These are phyloP conservation scores for Alternaria sp. DNA, from an alignment of 2,329 filamentous ascomycete genomes.

Conservation along the genomic window DNA sequence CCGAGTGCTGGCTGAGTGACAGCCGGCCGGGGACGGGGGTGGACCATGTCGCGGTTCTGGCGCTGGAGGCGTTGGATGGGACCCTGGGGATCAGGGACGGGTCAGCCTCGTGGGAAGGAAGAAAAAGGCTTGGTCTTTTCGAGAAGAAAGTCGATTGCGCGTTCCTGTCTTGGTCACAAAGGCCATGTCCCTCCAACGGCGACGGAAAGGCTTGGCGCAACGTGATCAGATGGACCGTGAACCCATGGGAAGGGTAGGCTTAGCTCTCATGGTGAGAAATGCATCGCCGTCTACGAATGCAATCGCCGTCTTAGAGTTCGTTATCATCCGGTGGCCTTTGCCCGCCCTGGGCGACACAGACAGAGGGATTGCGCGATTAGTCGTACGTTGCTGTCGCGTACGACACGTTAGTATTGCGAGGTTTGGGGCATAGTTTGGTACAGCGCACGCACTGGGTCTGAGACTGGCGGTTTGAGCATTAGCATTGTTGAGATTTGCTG, in stretches of 20 bases:
- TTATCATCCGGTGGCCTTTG: conserved; percentile 2
- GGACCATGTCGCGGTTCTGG: conserved; percentile 7
- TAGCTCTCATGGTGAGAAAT: not conserved
- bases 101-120: conserved; percentile 7
- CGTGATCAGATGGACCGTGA: not conserved
- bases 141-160: conserved; percentile 4
- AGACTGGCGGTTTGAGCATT: conserved; percentile 8
- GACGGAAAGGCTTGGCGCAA: not conserved
- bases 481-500: conserved; percentile 10
- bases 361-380: conserved; percentile 8
- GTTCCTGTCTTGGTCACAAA: not conserved
- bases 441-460: conserved; percentile 11
- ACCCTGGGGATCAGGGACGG: conserved; percentile 7
- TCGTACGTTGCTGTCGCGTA: conserved; percentile 8
- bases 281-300: not conserved
- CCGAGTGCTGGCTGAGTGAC: conserved; percentile 13
- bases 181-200: not conserved
- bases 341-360: not conserved
- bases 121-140: conserved; percentile 4
- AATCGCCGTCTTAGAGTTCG: not conserved
- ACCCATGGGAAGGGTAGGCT: not conserved
- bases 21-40: conserved; percentile 4
- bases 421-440: conserved; percentile 5
- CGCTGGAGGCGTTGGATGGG: conserved; percentile 8
- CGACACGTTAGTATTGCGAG: conserved; percentile 2